Conservation (phyloP, 192 early-diverging fungal species). For the Dissophora globulifera region DNA sequence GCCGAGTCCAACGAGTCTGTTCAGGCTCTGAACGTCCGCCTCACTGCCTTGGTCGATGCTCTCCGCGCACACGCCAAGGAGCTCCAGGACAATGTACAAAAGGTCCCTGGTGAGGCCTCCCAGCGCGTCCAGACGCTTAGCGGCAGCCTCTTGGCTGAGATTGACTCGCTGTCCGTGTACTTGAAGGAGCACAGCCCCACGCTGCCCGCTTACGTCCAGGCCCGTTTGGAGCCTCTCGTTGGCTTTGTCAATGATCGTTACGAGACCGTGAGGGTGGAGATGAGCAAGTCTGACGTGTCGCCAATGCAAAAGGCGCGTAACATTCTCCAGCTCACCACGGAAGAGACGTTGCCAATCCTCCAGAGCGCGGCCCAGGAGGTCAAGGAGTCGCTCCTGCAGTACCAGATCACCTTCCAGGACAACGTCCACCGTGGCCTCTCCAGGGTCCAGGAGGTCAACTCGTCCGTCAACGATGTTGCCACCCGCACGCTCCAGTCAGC, state of each 20-base stretch:
- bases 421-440: slow-evolving; percentile 33
- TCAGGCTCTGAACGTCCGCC: slow-evolving; percentile 41
- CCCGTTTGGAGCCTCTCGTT: slow-evolving; percentile 57
- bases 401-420: slow-evolving; percentile 48
- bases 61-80: slow-evolving; percentile 44
- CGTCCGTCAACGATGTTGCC: slow-evolving; percentile 38
- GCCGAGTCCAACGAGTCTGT: slow-evolving; percentile 49
- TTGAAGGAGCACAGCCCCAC: slow-evolving; percentile 57
- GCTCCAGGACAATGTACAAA: slow-evolving; percentile 51
- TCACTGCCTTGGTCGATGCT: slow-evolving; percentile 34
- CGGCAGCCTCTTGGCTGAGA: slow-evolving; percentile 36
- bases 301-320: slow-evolving; percentile 66
- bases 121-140: slow-evolving; percentile 38
- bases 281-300: slow-evolving; percentile 55
- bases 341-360: slow-evolving; percentile 61
- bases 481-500: slow-evolving; percentile 37
- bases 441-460: slow-evolving; percentile 54
- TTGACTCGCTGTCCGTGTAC: slow-evolving; percentile 57
- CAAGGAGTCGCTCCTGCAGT: slow-evolving; percentile 51
- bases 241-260: slow-evolving; percentile 64
- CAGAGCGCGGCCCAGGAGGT: slow-evolving; percentile 57
- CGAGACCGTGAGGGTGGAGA: slow-evolving; percentile 57
- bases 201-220: slow-evolving; percentile 59
- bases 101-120: slow-evolving; percentile 38
- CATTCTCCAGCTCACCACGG: slow-evolving; percentile 61